Evolutionary conservation across 1,284 basidiomycete species (phyloP).

Genomic region (Pseudomicrostroma phylloplanum): DNA sequence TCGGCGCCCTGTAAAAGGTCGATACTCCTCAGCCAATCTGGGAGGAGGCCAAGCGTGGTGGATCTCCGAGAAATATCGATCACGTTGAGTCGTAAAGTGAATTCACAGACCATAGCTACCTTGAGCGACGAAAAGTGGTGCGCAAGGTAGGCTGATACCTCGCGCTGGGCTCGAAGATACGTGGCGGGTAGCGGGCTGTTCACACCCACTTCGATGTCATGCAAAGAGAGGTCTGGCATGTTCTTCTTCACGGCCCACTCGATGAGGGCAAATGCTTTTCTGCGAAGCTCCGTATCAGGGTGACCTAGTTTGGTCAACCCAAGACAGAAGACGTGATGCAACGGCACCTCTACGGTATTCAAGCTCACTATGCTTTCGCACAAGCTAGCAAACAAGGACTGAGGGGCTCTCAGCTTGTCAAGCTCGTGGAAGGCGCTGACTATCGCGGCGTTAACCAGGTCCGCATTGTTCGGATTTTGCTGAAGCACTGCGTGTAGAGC

Average conservation of each 20-base stretch:
- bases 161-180: constrained; percentile 72
- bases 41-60: constrained; percentile 34
- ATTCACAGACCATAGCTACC: constrained; percentile 65
- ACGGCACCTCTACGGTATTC: constrained; percentile 62
- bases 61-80: constrained; percentile 50
- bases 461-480: constrained; percentile 60
- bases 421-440: constrained; percentile 65
- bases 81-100: constrained; percentile 67
- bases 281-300: constrained; percentile 62
- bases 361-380: constrained; percentile 70
- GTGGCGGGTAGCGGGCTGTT: constrained; percentile 68
- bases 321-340: constrained; percentile 71
- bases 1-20: constrained; percentile 21
- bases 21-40: constrained; percentile 35
- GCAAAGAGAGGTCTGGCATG: constrained; percentile 60
- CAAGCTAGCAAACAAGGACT: constrained; percentile 62
- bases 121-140: constrained; percentile 71
- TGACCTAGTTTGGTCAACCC: constrained; percentile 81
- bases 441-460: constrained; percentile 66
- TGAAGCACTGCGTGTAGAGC: constrained; percentile 68
- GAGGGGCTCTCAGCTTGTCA: constrained; percentile 52
- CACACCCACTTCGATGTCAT: constrained; percentile 69
- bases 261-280: constrained; percentile 72
- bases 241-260: constrained; percentile 53
- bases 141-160: constrained; percentile 71